Base-by-base conservation (phyloP, 441 rosid genomes). In the Populus hybrid region DNA sequence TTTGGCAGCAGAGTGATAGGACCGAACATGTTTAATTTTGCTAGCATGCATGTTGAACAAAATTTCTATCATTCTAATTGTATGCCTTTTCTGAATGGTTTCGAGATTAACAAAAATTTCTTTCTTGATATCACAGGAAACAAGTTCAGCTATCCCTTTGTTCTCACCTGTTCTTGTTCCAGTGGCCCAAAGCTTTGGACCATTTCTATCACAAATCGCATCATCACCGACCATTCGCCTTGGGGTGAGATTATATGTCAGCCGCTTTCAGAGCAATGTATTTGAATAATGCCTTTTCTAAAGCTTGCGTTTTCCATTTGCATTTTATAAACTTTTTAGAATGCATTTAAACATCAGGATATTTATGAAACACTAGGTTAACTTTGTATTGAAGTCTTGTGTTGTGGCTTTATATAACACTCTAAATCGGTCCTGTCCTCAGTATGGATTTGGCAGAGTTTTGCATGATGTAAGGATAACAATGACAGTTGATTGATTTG, bases 91-190 rank as follows among this genome's bases (percentile, higher is more conserved):
- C 72, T 77, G 1, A 73, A 61, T 69, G 21, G 65, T 78, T 12
- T 73, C 32, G 67, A 78, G 72, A 73, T 23, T 82, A 70, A 82
- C 20, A 26, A 57, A 69, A 30, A 66, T 34, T 26, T 65, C 3
- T 69, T 24, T 78, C 20, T 70, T 77, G 50, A 76, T 81, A 77
- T 79, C 54, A 35, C 91, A 93, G 99, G 98, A 93, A 78, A 95
- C 99, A 30, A 93, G 99, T 79, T 75, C 86, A 81, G 93, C 98
- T 73, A 77, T 95, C 81, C 99, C 98, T 59, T 86, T 95, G 89
- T 90, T 95, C 88, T 95, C 99, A 26, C 98, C 97, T 77, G 90
- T 95, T 78, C 87, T 95, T 78, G 92, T 91, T 30, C 97, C 97
- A 54, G 72, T 95, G 93, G 97, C 97, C 71, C 99, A 95, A 86